Percentiles rank a stretch among this genome's conserved stretches.
These are phyloP conservation scores for Heterobasidion occidentale DNA, from an alignment of 1,284 basidiomycete species.

Conservation along the genomic window DNA sequence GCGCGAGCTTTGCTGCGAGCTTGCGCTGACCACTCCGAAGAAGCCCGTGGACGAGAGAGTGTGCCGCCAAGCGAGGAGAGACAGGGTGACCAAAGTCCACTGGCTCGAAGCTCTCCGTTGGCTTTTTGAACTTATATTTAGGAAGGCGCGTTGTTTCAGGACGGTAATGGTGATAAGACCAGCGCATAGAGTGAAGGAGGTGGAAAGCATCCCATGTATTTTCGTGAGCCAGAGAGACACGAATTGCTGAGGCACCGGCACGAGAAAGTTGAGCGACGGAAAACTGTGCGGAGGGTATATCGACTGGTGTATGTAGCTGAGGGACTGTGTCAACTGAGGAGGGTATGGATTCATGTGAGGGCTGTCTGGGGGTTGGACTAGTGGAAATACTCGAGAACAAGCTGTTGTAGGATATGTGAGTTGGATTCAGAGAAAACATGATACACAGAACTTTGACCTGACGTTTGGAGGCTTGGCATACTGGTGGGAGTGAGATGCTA, in stretches of 20 bases:
- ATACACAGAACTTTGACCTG: no score
- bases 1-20: conserved; percentile 41
- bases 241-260: conserved; percentile 45
- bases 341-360: neutral
- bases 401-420: neutral
- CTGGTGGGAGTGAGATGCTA: neutral
- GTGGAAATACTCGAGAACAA: neutral
- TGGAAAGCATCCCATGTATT: conserved; percentile 43
- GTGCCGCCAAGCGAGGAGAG: conserved; percentile 50
- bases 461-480: neutral
- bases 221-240: conserved; percentile 33
- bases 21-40: conserved; percentile 39
- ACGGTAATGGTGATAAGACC: conserved; percentile 22
- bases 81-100: conserved; percentile 42
- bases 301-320: neutral
- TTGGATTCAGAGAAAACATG: neutral
- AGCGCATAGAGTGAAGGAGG: conserved; percentile 49
- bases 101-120: conserved; percentile 18
- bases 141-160: neutral
- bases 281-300: conserved; percentile 4
- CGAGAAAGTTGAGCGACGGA: conserved; percentile 40
- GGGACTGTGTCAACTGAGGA: neutral
- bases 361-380: neutral
- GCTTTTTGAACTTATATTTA: neutral
- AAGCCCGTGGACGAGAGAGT: conserved; percentile 56